Evolutionary conservation across 164 flowering plant genomes (phyloP).

Genomic region (Liquidambar formosana): DNA sequence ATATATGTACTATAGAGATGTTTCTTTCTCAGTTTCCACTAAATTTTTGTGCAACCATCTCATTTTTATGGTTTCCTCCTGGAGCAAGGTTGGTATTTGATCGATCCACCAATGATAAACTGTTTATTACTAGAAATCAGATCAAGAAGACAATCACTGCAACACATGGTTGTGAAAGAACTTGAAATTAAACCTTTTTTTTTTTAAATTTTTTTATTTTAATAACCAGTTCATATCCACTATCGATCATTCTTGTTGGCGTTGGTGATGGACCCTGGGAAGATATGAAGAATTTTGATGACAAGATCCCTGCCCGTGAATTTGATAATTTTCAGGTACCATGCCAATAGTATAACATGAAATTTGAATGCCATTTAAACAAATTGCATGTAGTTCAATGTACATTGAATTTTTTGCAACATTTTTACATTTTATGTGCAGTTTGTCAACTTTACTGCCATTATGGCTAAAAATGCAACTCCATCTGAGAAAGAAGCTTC

Average conservation of each 20-base stretch:
- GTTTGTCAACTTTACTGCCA: constrained; percentile 76
- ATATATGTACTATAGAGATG: too few species aligned
- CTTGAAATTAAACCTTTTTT: neutral
- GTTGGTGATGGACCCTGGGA: constrained; percentile 95
- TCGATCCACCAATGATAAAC: neutral
- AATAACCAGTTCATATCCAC: constrained; percentile 44
- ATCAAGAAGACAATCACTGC: neutral
- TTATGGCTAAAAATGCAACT: constrained; percentile 47
- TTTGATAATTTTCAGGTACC: constrained; percentile 81
- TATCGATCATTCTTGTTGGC: constrained; percentile 72
- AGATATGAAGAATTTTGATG: constrained; percentile 76
- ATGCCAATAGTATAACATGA: neutral
- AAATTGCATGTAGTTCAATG: neutral
- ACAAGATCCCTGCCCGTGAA: constrained; percentile 65
- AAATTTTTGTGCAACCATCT: too few species aligned
- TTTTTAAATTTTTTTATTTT: neutral
- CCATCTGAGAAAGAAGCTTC: constrained; percentile 56
- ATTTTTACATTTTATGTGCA: constrained; percentile 21
- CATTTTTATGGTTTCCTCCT: too few species aligned
- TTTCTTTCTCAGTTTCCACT: too few species aligned
- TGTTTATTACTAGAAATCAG: neutral
- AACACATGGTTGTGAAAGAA: neutral
- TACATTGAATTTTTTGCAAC: neutral
- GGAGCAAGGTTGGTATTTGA: too few species aligned
- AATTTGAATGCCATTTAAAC: neutral